Evolutionary conservation across 176 grass and related monocot genomes (phyloP), one percentile per base, ranked within the genome.

Genomic region (Olyra latifolia): DNA sequence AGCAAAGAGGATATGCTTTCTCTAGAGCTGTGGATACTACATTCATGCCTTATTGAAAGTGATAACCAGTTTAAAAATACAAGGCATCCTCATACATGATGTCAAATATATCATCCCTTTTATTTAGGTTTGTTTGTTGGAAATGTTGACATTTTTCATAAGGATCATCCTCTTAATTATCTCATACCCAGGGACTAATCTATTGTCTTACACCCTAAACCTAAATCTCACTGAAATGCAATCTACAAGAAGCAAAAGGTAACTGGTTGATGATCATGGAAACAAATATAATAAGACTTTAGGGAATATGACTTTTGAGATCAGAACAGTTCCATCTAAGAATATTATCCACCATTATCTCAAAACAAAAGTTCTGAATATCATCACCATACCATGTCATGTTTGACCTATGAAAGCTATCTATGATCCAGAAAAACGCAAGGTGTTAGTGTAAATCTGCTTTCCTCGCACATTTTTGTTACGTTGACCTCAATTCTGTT

Each of bases 111-210:
- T 65, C 40, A 42, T 59, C 38, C 19, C 9, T 47, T 35, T 39
- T 68, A 80, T 66, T 57, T 56, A 58, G 23, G 15, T 65, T 30
- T 56, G 39, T 29, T 57, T 28, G 20, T 62, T 65, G 53, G 69
- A 54, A 19, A 80, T n/a, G 27, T n/a, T 60, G 28, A 25, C 29
- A 49, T n/a, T 38, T 72, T 46, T 35, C 14, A 73, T 32, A 55
- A 52, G 14, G 52, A 55, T 32, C 38, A 75, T 3, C 42, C 71
- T 39, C 32, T 35, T 35, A 14, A 49, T 67, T 45, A 76, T 58
- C 66, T 66, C 8, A 14, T 2, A 78, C 0, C 2, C 1, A 8
- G 3, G 58, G 28, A 22, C 47, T 66, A 66, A 50, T 1, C 54
- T 27, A 53, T 10, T 69, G 25, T 56, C 45, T 79, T 57, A 17